Evolutionary conservation across 352 stramenopile species (phyloP).

Genomic region (Hyaloperonospora arabidopsidis): DNA sequence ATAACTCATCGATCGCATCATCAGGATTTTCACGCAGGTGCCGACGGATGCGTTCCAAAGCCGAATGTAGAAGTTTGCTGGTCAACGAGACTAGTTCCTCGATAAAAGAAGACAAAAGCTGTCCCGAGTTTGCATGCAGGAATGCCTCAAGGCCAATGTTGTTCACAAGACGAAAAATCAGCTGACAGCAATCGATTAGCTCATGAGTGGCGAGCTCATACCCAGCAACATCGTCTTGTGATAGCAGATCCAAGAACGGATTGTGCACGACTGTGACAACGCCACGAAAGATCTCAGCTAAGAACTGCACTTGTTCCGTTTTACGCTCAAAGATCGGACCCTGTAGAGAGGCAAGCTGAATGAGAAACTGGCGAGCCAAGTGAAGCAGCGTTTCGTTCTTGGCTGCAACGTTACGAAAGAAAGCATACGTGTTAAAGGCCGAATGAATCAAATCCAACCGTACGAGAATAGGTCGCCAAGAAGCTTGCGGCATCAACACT

Average conservation of each 20-base stretch:
- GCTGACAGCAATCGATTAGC: conserved; percentile 77
- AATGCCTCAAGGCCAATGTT: conserved; percentile 62
- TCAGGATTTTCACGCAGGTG: conserved; percentile 39
- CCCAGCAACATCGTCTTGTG: conserved; percentile 46
- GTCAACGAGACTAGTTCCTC: conserved; percentile 65
- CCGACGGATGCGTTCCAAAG: conserved; percentile 50
- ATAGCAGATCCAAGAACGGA: conserved; percentile 67
- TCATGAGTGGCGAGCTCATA: conserved; percentile 71
- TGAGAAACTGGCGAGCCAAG: conserved; percentile 67
- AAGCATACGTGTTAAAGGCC: conserved; percentile 81
- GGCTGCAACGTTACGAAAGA: conserved; percentile 58
- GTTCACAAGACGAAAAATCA: conserved; percentile 68
- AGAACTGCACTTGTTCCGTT: conserved; percentile 54
- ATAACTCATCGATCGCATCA: conserved; percentile 64
- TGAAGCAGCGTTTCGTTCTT: conserved; percentile 72
- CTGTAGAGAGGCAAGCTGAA: conserved; percentile 70
- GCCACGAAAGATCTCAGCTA: conserved; percentile 61
- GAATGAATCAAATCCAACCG: conserved; percentile 71
- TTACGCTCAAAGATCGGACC: conserved; percentile 63
- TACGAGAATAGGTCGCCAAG: conserved; percentile 62
- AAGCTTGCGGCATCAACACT: conserved; percentile 49
- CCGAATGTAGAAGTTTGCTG: conserved; percentile 61
- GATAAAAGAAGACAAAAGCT: conserved; percentile 53
- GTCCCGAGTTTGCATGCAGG: conserved; percentile 25
- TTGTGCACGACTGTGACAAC: conserved; percentile 56